Evolutionary conservation across 768 basidiomycete genomes (phyloP).

Genomic region (Tylopilus vinaceipallidus): DNA sequence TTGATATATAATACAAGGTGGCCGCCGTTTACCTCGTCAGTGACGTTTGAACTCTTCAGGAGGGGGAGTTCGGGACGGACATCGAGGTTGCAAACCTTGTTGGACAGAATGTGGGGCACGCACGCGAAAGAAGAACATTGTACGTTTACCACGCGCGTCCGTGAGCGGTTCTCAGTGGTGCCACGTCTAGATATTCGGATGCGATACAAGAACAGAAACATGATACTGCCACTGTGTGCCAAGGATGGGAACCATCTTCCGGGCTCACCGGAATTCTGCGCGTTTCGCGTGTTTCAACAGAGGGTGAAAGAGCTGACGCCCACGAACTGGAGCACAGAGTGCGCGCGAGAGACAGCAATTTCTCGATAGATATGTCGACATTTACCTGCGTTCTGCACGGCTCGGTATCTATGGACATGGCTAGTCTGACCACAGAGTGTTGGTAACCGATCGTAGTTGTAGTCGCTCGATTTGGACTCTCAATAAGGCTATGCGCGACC

Average conservation of each 20-base stretch:
- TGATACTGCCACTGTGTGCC: slow-evolving; percentile 64
- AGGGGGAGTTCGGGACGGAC: slow-evolving; percentile 18
- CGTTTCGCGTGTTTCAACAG: slow-evolving; percentile 58
- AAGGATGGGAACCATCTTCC: slow-evolving; percentile 64
- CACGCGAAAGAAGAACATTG: slow-evolving; percentile 40
- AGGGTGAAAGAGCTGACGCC: slow-evolving; percentile 67
- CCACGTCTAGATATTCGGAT: slow-evolving; percentile 57
- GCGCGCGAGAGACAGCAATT: slow-evolving; percentile 32
- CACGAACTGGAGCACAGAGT: slow-evolving; percentile 63
- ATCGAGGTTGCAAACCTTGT: slow-evolving; percentile 37
- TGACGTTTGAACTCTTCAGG: slow-evolving; percentile 74
- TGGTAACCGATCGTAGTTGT: too few species aligned
- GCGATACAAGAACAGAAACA: slow-evolving; percentile 69
- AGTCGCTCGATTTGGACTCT: too few species aligned
- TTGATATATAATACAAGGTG: slow-evolving; percentile 41
- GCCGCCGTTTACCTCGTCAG: slow-evolving; percentile 72
- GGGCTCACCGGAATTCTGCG: slow-evolving; percentile 74
- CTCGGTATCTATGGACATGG: too few species aligned
- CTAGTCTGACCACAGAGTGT: too few species aligned
- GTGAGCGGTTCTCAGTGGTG: not conserved
- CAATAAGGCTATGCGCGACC: too few species aligned
- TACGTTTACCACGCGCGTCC: slow-evolving; percentile 23
- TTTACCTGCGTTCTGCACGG: too few species aligned
- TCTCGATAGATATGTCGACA: slow-evolving; percentile 7
- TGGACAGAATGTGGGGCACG: slow-evolving; percentile 39